Base-by-base conservation (phyloP, 192 early-diverging fungal species). In the Coemansia sp. region DNA sequence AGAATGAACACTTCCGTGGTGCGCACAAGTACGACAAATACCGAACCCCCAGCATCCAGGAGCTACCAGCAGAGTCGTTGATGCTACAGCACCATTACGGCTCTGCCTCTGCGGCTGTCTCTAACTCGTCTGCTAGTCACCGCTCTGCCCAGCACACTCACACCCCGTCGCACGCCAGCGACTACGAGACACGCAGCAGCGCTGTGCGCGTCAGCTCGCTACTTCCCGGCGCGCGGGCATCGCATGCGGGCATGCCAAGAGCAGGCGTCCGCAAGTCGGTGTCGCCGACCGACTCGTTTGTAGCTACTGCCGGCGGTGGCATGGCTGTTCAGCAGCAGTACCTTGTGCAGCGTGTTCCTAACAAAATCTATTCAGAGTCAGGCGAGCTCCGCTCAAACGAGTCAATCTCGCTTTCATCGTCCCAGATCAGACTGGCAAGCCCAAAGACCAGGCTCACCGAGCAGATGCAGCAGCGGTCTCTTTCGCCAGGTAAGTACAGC, bases 131-230 rank as follows among this genome's bases (percentile, higher is more conserved):
- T 22, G 14, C 52, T 55, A 63, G 65, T 45, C 61, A 49, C 56
- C 66, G 72, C 51, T 6, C 56, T 59, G 69, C 42, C 7, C 64
- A 66, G 52, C 66, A 54, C 63, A 63, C 40, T 55, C 66, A 16
- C 48, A 63, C 50, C 56, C 60, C 17, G 52, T 55, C 20, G 52
- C 56, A n/a, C 63, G 68, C 48, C 60, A 58, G 29, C 25, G 78
- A 81, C 28, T 45, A 56, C 5, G 78, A 81, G 14, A 73, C 63
- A 16, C 78, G 78, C 54, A 66, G 70, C 56, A 60, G 70, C 48
- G 63, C 78, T 5, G 78, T 75, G n/a, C 73, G 48, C 16, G 78
- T 81, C 56, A 75, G 73, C 54, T 66, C 78, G 56, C 70, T 81
- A 31, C 60, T 81, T 3, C 73, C 78, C 5, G 69, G 73, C 48